Percentiles rank a stretch among this genome's conserved stretches.
These are phyloP conservation scores for Microcos paniculata DNA, from an alignment of 345 rosid genomes.

Conservation along the genomic window DNA sequence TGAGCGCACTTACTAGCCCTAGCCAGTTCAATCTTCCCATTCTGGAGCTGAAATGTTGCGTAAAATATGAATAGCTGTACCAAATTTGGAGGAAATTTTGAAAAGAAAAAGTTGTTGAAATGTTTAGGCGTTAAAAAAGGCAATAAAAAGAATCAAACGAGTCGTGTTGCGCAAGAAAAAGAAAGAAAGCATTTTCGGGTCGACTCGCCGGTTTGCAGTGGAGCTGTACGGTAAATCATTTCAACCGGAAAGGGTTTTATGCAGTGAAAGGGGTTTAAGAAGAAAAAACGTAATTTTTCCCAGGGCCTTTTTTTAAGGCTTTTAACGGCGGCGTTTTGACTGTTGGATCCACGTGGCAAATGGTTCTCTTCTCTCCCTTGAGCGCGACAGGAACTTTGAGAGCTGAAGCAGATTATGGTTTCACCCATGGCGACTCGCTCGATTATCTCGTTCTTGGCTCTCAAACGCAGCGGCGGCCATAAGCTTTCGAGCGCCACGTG, in stretches of 20 bases:
- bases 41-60: neutral
- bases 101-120: neutral
- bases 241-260: neutral
- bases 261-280: neutral
- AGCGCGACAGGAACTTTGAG: neutral
- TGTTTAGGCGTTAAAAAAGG: neutral
- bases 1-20: constrained; percentile 35
- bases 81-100: neutral
- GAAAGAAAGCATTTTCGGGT: neutral
- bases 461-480: constrained; percentile 11
- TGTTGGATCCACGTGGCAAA: neutral
- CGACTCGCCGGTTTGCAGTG: neutral
- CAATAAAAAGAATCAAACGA: neutral
- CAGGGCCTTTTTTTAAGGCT: neutral
- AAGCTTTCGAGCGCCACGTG: neutral
- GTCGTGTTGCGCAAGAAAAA: constrained; percentile 23
- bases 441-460: constrained; percentile 8
- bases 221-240: neutral
- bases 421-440: constrained; percentile 32
- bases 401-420: neutral
- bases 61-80: neutral
- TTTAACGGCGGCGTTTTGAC: neutral
- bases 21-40: constrained; percentile 62
- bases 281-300: too few relatives aligned
- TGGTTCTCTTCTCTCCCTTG: neutral